Base-by-base conservation (phyloP, 2,329 filamentous ascomycete genomes). In the Didymella glomerata region DNA sequence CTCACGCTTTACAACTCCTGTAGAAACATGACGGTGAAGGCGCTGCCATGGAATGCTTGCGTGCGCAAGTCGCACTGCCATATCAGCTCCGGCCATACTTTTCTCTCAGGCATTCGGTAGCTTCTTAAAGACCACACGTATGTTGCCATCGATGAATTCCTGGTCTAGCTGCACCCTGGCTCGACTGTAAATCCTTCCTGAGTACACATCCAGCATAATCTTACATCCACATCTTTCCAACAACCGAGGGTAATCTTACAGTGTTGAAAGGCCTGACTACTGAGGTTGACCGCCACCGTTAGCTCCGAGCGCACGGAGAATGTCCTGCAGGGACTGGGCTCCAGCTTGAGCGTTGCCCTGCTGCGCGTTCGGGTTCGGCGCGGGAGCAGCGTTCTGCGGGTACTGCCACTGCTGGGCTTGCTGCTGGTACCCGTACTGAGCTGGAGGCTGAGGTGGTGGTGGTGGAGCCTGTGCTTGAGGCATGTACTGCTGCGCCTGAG, bases 281-380 rank as follows among this genome's bases (percentile, higher is more conserved):
- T 50, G 54, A 11, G 25, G 14, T 25, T 54, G 46, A 16, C 56
- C 46, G 34, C 65, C 65, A 25, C 66, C 65, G 8, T 60, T 64
- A n/a, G 61, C 67, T 32, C 69, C 68, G 5, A 76, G 62, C 8
- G 68, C 67, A 48, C 73, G 64, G 22, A 76, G 54, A 25, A 76
- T 75, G 51, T 75, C 74, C 41, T 75, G 68, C 11, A 75, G 50
- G 18, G 70, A 70, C 47, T 64, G 67, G 11, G 60, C 67, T 16
- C 61, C 61, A 27, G 51, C 62, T 59, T 75, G 73, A 24, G 62
- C 54, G 24, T 64, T 68, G 44, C 53, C 54, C 54, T 67, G 66
- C 48, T 64, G 62, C 6, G 27, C 57, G 36, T 55, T 64, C 2
- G 63, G 48, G 10, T 70, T 65, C 1, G 67, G 60, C 16, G 60